Percentiles rank a stretch among this genome's conserved stretches.
Evolutionary conservation across 306 rosid species (phyloP).

Genomic region (Quercus gilva): DNA sequence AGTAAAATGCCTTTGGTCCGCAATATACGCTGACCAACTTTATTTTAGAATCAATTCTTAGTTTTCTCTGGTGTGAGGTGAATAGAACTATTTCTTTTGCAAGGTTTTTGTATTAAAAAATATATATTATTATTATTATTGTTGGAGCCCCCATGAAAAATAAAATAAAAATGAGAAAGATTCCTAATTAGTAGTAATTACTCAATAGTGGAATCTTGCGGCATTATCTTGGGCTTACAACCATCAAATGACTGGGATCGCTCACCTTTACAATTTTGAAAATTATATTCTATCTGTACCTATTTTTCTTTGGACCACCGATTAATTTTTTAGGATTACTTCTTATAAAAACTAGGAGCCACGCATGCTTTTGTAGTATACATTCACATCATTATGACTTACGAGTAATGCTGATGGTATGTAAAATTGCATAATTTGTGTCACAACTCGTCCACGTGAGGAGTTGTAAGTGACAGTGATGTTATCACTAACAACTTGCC

Average conservation of each 20-base stretch:
- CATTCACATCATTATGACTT: too few species aligned
- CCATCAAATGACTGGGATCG: not conserved
- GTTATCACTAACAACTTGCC: accelerated
- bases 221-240: not conserved
- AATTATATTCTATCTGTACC: not conserved
- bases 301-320: not conserved
- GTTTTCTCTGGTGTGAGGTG: not conserved
- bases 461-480: accelerated
- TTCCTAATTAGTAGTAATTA: not conserved
- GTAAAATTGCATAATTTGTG: too few species aligned
- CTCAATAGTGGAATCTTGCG: not conserved
- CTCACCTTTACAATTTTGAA: not conserved
- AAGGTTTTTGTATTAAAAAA: not conserved
- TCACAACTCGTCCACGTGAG: accelerated
- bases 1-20: too few species aligned
- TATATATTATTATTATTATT: not conserved
- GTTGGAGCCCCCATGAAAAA: not conserved
- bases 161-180: not conserved
- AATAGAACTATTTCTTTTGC: not conserved
- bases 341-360: not conserved
- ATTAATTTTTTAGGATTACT: not conserved
- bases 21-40: not conserved
- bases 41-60: not conserved
- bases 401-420: too few species aligned
- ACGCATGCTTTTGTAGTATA: not conserved